phyloP scores from a whole-genome alignment of 805 yeast species.

The Lipomyces kockii region DNA sequence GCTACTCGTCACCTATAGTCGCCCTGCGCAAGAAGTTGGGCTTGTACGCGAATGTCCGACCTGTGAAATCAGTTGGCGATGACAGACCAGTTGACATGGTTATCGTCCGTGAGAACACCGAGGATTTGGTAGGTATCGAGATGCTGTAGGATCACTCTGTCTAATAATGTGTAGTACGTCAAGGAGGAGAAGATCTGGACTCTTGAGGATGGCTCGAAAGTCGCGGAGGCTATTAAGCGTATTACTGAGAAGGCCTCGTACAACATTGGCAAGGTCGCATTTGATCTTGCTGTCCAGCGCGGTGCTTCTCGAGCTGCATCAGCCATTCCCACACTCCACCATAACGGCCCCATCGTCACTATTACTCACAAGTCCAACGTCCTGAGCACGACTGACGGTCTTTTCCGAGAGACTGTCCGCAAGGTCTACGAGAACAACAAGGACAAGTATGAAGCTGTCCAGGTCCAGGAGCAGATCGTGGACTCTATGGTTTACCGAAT shows the following conservation, averaged over 20 bases:
- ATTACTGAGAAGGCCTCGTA: constrained; percentile 86
- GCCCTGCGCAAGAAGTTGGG: constrained; percentile 97
- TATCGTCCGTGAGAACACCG: constrained; percentile 98
- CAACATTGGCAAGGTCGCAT: constrained; percentile 87
- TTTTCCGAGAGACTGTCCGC: constrained; percentile 87
- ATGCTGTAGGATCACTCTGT: not conserved
- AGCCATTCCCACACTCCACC: constrained; percentile 46
- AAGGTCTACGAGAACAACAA: constrained; percentile 59
- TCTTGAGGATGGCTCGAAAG: constrained; percentile 79
- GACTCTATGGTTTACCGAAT: constrained; percentile 99
- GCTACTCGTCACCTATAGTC: constrained; percentile 97
- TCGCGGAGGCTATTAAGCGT: constrained; percentile 98
- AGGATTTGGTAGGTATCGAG: constrained; percentile 60
- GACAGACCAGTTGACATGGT: constrained; percentile 96
- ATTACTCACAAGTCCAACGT: constrained; percentile 98
- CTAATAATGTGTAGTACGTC: constrained; percentile 57
- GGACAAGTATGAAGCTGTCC: constrained; percentile 60
- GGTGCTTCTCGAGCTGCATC: constrained; percentile 69
- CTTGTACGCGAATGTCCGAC: constrained; percentile 94
- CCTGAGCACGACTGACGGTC: constrained; percentile 87
- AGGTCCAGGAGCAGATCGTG: constrained; percentile 92
- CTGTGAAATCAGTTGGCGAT: constrained; percentile 90
- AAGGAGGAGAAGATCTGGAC: constrained; percentile 77
- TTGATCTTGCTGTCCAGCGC: constrained; percentile 91
- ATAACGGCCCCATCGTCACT: constrained; percentile 74